Evolutionary conservation across 2,329 filamentous ascomycete species (phyloP), one percentile per base, ranked within the genome.

Genomic region (Exophiala oligosperma): DNA sequence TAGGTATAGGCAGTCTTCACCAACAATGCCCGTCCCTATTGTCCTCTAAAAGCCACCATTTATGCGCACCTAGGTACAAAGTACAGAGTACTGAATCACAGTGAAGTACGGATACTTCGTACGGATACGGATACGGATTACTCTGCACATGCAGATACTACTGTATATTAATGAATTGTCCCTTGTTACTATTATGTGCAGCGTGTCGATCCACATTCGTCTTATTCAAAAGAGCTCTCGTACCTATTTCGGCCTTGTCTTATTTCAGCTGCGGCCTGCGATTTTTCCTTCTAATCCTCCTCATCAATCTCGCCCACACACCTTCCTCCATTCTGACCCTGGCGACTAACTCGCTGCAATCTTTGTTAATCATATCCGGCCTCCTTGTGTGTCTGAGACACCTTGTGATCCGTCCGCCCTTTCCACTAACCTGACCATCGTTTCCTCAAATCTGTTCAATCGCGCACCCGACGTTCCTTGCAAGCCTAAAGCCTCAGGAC

Each of bases 301-400:
- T 29, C 46, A 24, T 48, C 26, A 29, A 28, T 26, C 24, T n/a
- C 24, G 29, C 37, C 35, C 37, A 35, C 52, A 54, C 40, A 37
- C 43, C 32, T 9, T 35, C 32, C 32, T 56, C 50, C 23, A 24
- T 54, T 56, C 53, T 43, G 28, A 46, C 50, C 35, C 53, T 56
- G 37, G 24, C 53, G 29, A 35, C 32, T 49, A 43, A 50, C 37
- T 48, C 37, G 24, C 53, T 48, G 51, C 59, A 51, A 35, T 49
- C 51, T 55, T 50, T 51, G 37, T 48, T 56, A 37, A 37, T 50
- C 50, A 28, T 35, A 26, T 35, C 28, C 52, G 43, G 35, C 32
- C 43, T 44, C 28, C 35, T 41, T 44, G 50, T 52, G 61, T 63
- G 61, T 63, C 57, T 63, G 61, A 63, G 61, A 63, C 61, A 63